These are phyloP conservation scores for Aspergillus pseudoviridinutans DNA, from an alignment of 2,329 filamentous ascomycete species.

Conservation along the genomic window DNA sequence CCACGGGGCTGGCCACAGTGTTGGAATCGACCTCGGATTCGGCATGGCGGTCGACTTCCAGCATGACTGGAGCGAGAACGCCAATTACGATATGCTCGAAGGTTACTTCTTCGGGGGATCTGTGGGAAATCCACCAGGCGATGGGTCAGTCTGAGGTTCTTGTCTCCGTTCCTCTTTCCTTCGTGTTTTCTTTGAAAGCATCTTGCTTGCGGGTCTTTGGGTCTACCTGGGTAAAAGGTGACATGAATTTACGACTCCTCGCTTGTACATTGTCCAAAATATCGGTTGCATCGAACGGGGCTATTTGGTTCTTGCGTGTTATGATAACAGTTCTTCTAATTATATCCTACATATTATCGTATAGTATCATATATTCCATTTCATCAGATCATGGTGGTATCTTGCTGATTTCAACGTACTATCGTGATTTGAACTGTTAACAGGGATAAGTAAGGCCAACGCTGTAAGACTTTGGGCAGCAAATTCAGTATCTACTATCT, in stretches of 20 bases:
- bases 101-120: constrained; percentile 53
- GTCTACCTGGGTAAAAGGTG: not conserved
- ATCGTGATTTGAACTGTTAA: no score
- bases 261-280: not conserved
- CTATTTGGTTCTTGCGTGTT: not conserved
- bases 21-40: constrained; percentile 43
- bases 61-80: constrained; percentile 48
- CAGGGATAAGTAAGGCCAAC: not conserved
- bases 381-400: not conserved
- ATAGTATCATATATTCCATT: not conserved
- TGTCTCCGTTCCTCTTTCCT: not conserved
- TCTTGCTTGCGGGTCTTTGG: not conserved
- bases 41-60: constrained; percentile 44
- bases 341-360: not conserved
- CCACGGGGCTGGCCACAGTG: constrained; percentile 32
- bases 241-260: not conserved
- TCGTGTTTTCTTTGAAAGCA: not conserved
- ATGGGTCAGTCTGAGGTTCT: constrained; percentile 6
- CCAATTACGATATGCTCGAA: constrained; percentile 50
- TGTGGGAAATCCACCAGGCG: constrained; percentile 24
- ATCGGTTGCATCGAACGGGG: not conserved
- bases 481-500: not conserved
- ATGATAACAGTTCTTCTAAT: not conserved
- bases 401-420: not conserved
- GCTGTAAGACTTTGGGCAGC: not conserved